Percentiles rank a stretch among this genome's conserved stretches.
Conservation (phyloP, 1,284 basidiomycete genomes). For the Cryptococcus neoformans region DNA sequence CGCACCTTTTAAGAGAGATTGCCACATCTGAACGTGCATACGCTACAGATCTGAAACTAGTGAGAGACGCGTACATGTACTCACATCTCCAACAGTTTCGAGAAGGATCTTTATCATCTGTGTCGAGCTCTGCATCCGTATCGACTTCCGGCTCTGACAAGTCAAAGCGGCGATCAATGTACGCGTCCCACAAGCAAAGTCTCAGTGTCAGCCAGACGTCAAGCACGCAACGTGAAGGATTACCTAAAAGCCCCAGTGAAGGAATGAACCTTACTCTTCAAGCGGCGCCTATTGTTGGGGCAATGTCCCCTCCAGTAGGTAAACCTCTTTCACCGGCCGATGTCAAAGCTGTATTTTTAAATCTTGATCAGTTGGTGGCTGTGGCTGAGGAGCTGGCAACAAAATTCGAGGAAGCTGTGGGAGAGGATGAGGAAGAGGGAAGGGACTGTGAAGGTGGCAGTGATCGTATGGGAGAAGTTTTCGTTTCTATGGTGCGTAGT, state of each 20-base stretch:
- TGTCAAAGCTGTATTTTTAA: conserved; percentile 70
- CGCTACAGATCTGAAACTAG: conserved; percentile 78
- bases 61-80: conserved; percentile 73
- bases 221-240: conserved; percentile 2
- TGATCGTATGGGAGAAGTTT: conserved; percentile 74
- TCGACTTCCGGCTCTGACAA: background rate
- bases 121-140: background rate
- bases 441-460: conserved; percentile 41
- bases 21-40: conserved; percentile 81
- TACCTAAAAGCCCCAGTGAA: conserved; percentile 15
- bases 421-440: conserved; percentile 10
- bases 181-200: conserved; percentile 24
- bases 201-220: background rate
- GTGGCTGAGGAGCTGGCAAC: conserved; percentile 64
- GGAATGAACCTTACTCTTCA: conserved; percentile 11
- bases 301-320: conserved; percentile 17
- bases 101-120: background rate
- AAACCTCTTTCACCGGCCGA: conserved; percentile 68
- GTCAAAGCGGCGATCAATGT: conserved; percentile 23
- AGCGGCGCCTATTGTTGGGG: no score
- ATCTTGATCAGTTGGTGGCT: conserved; percentile 68
- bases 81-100: background rate
- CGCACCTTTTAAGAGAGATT: conserved; percentile 78
- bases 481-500: conserved; percentile 61
- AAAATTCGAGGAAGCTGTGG: conserved; percentile 45